phyloP scores from a whole-genome alignment of 495 filamentous ascomycete species.

The Aspergillus kassunensis region DNA sequence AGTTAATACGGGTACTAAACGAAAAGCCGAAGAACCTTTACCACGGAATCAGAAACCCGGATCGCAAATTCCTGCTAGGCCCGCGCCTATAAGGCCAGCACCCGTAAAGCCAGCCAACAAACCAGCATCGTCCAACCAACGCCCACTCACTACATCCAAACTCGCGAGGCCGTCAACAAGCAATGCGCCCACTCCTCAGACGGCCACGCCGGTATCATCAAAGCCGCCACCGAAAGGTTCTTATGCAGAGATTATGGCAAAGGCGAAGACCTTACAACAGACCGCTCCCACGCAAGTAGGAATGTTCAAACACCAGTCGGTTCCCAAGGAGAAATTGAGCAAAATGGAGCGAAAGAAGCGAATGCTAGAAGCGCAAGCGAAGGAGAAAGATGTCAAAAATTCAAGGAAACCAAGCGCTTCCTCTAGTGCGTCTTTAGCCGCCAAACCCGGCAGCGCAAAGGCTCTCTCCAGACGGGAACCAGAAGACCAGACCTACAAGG shows the following conservation, averaged over 20 bases:
- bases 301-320: conserved; percentile 34
- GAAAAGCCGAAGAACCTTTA: conserved; percentile 43
- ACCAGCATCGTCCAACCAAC: conserved; percentile 16
- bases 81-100: conserved; percentile 3
- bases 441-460: conserved; percentile 19
- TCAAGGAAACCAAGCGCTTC: conserved; percentile 24
- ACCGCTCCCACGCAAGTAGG: conserved; percentile 33
- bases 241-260: conserved; percentile 39
- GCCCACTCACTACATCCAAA: conserved; percentile 16
- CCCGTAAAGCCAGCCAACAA: neutral
- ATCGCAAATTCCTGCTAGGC: conserved; percentile 16
- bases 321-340: conserved; percentile 36
- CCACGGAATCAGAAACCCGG: conserved; percentile 27
- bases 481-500: conserved; percentile 44
- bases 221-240: conserved; percentile 43
- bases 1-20: conserved; percentile 32
- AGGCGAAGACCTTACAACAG: conserved; percentile 35
- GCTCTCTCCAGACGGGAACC: conserved; percentile 24
- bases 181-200: conserved; percentile 17
- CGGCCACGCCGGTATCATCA: conserved; percentile 22
- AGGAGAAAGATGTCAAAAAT: conserved; percentile 30
- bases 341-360: conserved; percentile 39
- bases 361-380: conserved; percentile 29
- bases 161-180: conserved; percentile 19
- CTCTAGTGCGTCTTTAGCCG: conserved; percentile 18